Percentiles rank a stretch among this genome's conserved stretches.
These are phyloP conservation scores for Tricholoma hemisulphureum DNA, from an alignment of 768 basidiomycete genomes.

Conservation along the genomic window DNA sequence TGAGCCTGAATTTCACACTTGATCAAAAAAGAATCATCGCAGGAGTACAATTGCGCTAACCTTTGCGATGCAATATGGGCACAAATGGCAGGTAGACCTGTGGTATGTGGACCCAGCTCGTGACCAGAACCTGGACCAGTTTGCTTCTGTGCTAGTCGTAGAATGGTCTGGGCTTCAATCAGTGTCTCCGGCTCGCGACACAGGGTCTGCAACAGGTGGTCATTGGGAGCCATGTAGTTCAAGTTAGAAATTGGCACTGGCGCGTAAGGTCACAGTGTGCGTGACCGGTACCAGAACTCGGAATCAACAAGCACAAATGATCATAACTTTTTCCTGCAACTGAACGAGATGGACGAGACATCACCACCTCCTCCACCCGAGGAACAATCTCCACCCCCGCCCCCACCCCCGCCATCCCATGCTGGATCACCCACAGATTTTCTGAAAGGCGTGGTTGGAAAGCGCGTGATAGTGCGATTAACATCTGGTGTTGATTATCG, in stretches of 20 bases:
- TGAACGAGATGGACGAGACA: constrained; percentile 11
- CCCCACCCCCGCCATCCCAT: constrained; percentile 43
- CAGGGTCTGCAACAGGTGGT: constrained; percentile 27
- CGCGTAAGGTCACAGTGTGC: neutral
- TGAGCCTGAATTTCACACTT: constrained; percentile 22
- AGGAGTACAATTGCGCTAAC: constrained; percentile 25
- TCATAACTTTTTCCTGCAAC: no score
- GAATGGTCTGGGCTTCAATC: constrained; percentile 29
- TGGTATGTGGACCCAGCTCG: constrained; percentile 35
- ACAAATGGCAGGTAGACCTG: constrained; percentile 49
- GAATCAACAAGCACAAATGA: neutral
- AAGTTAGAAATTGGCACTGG: neutral
- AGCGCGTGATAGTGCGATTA: constrained; percentile 87
- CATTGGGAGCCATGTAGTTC: constrained; percentile 26
- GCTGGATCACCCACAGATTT: constrained; percentile 91
- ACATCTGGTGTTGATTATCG: constrained; percentile 92
- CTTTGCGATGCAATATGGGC: constrained; percentile 48
- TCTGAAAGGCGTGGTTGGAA: constrained; percentile 94
- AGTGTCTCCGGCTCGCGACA: constrained; percentile 35
- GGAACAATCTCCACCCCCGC: constrained; percentile 43
- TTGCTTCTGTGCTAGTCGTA: constrained; percentile 37
- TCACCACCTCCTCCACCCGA: constrained; percentile 32
- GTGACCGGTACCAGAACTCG: neutral
- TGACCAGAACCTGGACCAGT: constrained; percentile 52
- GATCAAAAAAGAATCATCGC: neutral